Evolutionary conservation across 208 protist genomes (phyloP), one percentile per base, ranked within the genome.

Genomic region (Plasmodiophora brassicae): DNA sequence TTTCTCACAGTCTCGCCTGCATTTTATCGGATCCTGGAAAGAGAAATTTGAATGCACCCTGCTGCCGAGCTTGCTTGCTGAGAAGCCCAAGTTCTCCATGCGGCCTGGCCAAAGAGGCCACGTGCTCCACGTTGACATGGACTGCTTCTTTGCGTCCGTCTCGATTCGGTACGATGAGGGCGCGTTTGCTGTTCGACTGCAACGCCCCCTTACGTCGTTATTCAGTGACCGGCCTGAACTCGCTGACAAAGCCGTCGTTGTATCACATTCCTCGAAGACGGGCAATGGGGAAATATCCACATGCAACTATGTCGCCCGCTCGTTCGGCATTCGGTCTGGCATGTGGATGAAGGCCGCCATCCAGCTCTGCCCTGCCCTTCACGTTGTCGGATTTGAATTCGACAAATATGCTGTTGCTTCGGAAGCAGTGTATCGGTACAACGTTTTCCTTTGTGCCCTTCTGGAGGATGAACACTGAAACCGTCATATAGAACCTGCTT

Each of bases 21-120:
- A 84, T 60, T 84, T 84, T 84, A 84, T 84, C n/a, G 71, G 71
- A 14, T 84, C 71, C 22, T 84, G 71, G 71, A 84, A 84, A 84
- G 38, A 84, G 32, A 84, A 84, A 22, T 84, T 84, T 22, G 71
- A 84, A 84, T 71, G 71, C n/a, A 57, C 20, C 25, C 50, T 57
- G 14, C 20, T 57, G 14, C 50, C 14, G 14, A 25, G 25, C 20
- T 25, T 57, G 14, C 50, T 25, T 14, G 14, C 25, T 57, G 14
- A 57, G 50, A 57, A 57, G 50, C 50, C 50, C 20, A 28, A 28
- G 25, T 57, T 28, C 25, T 57, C 50, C 50, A 57, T 57, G 50
- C 20, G 20, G 14, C 14, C 14, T 28, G 50, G 50, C 25, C 20
- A 57, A 28, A 14, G 45, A n/a, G 45, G 71, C 22, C 45, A 84